These are phyloP conservation scores for Durotheca rogersii DNA, from an alignment of 495 filamentous ascomycete genomes.

Conservation along the genomic window DNA sequence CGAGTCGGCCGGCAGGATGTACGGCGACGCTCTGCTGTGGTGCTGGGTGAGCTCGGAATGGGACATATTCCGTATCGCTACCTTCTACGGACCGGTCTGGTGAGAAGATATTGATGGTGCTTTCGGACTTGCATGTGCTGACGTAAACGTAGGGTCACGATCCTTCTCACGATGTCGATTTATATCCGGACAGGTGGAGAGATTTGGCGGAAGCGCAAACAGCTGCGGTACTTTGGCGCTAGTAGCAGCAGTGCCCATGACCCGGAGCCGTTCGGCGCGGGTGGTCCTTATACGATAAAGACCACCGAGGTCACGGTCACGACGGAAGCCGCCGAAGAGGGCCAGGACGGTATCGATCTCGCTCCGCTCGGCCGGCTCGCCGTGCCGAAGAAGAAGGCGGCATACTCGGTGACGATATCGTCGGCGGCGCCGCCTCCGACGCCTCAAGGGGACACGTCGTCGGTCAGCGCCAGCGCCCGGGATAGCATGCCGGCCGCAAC, in stretches of 20 bases:
- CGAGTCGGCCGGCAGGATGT: slow-evolving; percentile 54
- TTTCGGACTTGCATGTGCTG: no score
- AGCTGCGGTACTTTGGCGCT: slow-evolving; percentile 46
- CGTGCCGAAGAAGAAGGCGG: slow-evolving; percentile 25
- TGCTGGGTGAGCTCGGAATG: slow-evolving; percentile 72
- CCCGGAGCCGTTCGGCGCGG: slow-evolving; percentile 46
- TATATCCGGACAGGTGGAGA: slow-evolving; percentile 71
- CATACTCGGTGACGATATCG: slow-evolving; percentile 52
- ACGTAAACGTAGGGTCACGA: slow-evolving; percentile 53
- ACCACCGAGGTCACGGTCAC: slow-evolving; percentile 59
- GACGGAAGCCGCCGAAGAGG: slow-evolving; percentile 38
- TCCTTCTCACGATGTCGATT: slow-evolving; percentile 68
- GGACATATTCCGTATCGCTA: slow-evolving; percentile 72
- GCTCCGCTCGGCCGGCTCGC: slow-evolving; percentile 27
- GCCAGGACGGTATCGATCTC: slow-evolving; percentile 23
- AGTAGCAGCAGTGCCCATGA: slow-evolving; percentile 40
- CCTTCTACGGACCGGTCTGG: slow-evolving; percentile 87
- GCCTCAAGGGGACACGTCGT: no score
- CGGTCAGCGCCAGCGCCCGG: no score
- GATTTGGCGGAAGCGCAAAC: slow-evolving; percentile 60
- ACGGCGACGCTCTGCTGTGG: slow-evolving; percentile 81
- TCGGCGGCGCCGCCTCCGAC: slow-evolving; percentile 36
- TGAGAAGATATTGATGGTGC: no score
- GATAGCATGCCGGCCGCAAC: no score
- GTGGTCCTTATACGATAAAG: slow-evolving; percentile 55